A percentile compares a stretch with the other conserved stretches of the same genome.
These are phyloP conservation scores for Lepidium sativum DNA, from an alignment of 345 rosid genomes.

Conservation along the genomic window DNA sequence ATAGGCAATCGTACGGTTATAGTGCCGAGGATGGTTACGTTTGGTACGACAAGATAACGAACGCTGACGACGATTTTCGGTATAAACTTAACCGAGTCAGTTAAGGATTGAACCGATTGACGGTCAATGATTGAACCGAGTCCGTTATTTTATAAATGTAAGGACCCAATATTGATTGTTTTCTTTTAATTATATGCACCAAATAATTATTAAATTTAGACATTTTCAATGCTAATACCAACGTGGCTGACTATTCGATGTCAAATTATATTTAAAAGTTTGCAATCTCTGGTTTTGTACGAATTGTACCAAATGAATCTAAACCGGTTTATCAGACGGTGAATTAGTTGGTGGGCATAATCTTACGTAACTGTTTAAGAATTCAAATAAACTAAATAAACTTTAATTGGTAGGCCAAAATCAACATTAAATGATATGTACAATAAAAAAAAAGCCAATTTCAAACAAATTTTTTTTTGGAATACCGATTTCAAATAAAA, in stretches of 20 bases:
- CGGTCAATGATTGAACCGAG: neutral
- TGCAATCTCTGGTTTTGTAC: neutral
- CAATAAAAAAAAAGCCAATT: too few relatives aligned
- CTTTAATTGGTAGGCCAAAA: too few relatives aligned
- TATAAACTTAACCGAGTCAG: neutral
- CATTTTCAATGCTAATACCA: conserved; percentile 2
- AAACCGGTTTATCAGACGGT: neutral
- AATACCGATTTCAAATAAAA: too few relatives aligned
- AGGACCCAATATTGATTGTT: neutral
- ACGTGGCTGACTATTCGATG: conserved; percentile 14
- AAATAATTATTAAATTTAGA: neutral
- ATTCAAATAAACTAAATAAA: too few relatives aligned
- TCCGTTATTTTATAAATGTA: neutral
- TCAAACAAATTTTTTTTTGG: too few relatives aligned
- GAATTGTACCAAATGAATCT: neutral
- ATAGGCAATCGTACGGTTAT: neutral
- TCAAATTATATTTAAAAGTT: neutral
- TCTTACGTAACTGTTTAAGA: too few relatives aligned
- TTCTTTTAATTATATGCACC: neutral
- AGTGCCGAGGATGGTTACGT: neutral
- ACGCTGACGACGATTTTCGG: neutral
- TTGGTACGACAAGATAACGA: neutral
- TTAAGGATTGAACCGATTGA: neutral
- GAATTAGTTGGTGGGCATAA: neutral
- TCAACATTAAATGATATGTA: too few relatives aligned